Conservation (phyloP, 2,329 filamentous ascomycete genomes). For the Nectriaceae sp. region DNA sequence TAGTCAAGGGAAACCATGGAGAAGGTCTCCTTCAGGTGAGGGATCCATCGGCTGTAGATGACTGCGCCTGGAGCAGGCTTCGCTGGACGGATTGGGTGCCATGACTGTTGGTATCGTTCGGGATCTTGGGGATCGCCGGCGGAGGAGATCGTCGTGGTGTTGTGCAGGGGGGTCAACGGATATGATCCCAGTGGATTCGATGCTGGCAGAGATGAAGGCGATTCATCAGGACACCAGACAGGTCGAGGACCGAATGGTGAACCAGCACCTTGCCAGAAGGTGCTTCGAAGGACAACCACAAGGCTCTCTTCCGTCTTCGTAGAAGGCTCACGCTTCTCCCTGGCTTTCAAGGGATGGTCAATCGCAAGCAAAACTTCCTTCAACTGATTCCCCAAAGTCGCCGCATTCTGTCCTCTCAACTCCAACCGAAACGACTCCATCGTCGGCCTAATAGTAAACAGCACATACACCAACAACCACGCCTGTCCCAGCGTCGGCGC, state of each 20-base stretch:
- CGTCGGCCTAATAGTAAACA: slow-evolving; percentile 51
- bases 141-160: slow-evolving; percentile 42
- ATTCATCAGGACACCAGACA: slow-evolving; percentile 57
- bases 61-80: slow-evolving; percentile 72
- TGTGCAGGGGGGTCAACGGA: slow-evolving; percentile 50
- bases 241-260: slow-evolving; percentile 67
- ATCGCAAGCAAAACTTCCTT: slow-evolving; percentile 51
- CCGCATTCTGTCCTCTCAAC: slow-evolving; percentile 41
- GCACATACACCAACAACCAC: slow-evolving; percentile 55
- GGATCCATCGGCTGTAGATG: slow-evolving; percentile 78
- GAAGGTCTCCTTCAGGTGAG: slow-evolving; percentile 74
- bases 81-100: slow-evolving; percentile 70
- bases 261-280: slow-evolving; percentile 72
- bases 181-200: slow-evolving; percentile 44
- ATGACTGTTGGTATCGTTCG: slow-evolving; percentile 51
- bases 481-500: slow-evolving; percentile 50
- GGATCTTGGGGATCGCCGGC: slow-evolving; percentile 45
- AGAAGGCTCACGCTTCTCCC: slow-evolving; percentile 27
- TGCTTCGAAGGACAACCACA: slow-evolving; percentile 49
- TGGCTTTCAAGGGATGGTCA: slow-evolving; percentile 45
- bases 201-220: slow-evolving; percentile 36
- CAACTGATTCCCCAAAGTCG: slow-evolving; percentile 41
- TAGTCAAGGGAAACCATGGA: slow-evolving; percentile 76
- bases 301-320: slow-evolving; percentile 32
- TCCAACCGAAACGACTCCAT: slow-evolving; percentile 52